Base-by-base conservation (phyloP, 1,284 basidiomycete species). In the Heterobasidion occidentale region DNA sequence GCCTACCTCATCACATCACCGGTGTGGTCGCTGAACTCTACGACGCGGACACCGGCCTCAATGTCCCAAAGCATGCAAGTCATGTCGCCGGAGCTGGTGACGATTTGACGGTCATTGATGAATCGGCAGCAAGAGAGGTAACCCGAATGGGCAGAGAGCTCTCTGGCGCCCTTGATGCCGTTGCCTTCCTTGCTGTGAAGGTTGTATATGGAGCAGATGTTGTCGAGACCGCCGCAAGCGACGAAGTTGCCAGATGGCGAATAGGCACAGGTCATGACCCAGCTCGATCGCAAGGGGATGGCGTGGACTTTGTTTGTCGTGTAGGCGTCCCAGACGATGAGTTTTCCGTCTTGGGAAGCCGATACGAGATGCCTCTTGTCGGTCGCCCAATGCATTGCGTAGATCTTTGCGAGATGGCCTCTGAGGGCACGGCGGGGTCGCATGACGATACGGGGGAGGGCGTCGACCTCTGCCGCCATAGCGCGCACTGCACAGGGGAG, bases 181-280 rank as follows among this genome's bases (percentile, higher is more conserved):
- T 84, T 86, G 60, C 76, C 76, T 60, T 85, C 81, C 63, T 84
- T 88, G 64, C 81, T 86, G 67, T 91, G 86, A 61, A 96, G 77
- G 71, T 92, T 94, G 77, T 99, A 99, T 67, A 99, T 95, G 56
- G 94, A 95, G 73, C 96, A 99, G 54, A 98, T 97, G 72, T 99
- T 99, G 78, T 99, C 97, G 56, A 99, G 84, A 73, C 96, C 96
- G 74, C 97, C 96, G 65, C 96, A 99, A 36, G 97, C 97, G 59
- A 99, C 97, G 64, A 90, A 95, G 72, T 92, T 94, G 55, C 96
- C 96, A 20, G 92, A 94, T 7, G 97, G 96, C 14, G 96, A 88
- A 74, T 98, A 99, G 51, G 97, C 96, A 71, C 97, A 99, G 51
- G 97, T 98, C 96, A 99, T 99, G 74, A 99, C 96, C 97, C 97